Base-by-base conservation (phyloP, 2,329 filamentous ascomycete species). In the Beauveria medogensis region DNA sequence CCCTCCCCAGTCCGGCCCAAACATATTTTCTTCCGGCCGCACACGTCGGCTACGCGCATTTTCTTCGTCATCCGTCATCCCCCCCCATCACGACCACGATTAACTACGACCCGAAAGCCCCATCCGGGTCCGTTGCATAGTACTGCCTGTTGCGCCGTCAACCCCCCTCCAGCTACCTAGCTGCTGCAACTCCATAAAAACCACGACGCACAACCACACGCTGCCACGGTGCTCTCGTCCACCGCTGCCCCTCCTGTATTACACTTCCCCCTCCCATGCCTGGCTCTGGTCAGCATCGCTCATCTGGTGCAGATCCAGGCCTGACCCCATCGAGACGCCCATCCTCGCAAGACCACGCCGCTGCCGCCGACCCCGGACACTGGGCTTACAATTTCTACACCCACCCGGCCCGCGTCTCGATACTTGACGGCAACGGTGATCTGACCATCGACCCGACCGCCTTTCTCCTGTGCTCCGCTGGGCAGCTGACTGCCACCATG, bases 371-470 rank as follows among this genome's bases (percentile, higher is more conserved):
- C 62, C 71, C 72, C 59, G 67, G 71, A 56, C 75, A 73, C 65
- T 78, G 76, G 63, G 82, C 82, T 68, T 80, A 82, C 3, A 81
- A 86, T 22, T 69, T 69, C 61, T 68, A 69, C 62, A 66, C 65
- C 18, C 70, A 72, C 62, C 71, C 70, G 47, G 65, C 70, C 41
- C 71, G 71, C 60, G 69, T 69, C 26, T 73, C 72, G 66, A 76
- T 87, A 40, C 72, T 83, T 64, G 82, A 82, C 72, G 76, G 75
- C 64, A 71, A 73, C 66, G 75, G 77, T 65, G 73, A 73, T 51
- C 64, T 74, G 50, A 56, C 40, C 34, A 56, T 70, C 62, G 67
- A 76, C 61, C 67, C 72, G n/a, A 59, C 68, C 37, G 69, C 67
- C 20, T 68, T 70, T 56, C 68, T 61, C 43, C 48, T 59, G 59